These are phyloP conservation scores for Caryopteris hybrid DNA, from an alignment of 305 asterid species.

Conservation along the genomic window DNA sequence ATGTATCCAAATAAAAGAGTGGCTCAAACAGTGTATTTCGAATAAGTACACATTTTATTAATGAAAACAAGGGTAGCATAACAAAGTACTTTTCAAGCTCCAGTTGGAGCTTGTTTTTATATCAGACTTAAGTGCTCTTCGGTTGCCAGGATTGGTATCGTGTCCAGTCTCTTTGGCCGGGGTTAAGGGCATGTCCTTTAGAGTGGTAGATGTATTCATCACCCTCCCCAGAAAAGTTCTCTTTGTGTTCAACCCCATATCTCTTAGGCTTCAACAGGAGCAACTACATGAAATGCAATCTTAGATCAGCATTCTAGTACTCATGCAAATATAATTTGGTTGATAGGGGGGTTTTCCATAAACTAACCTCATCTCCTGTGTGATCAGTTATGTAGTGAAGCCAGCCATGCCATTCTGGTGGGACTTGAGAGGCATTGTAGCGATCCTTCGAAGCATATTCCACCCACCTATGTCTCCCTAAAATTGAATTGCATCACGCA, in stretches of 20 bases:
- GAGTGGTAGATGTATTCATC: slow-evolving; percentile 95
- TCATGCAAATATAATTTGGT: neutral
- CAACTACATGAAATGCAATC: slow-evolving; percentile 44
- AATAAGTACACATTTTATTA: slow-evolving; percentile 35
- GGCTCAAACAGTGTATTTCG: neutral
- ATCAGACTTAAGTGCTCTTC: slow-evolving; percentile 39
- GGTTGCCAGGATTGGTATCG: slow-evolving; percentile 89
- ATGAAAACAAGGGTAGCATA: slow-evolving; percentile 11
- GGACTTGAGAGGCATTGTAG: slow-evolving; percentile 97
- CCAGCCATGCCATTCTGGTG: slow-evolving; percentile 99
- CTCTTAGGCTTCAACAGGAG: slow-evolving; percentile 87
- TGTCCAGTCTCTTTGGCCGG: slow-evolving; percentile 96
- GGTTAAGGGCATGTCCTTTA: slow-evolving; percentile 86
- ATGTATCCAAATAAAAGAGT: neutral
- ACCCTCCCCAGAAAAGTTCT: slow-evolving; percentile 94
- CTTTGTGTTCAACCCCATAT: slow-evolving; percentile 86
- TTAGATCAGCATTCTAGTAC: slow-evolving; percentile 22
- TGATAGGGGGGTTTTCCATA: neutral
- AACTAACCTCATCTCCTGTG: slow-evolving; percentile 90
- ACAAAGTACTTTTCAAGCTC: slow-evolving; percentile 19
- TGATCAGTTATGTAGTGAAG: slow-evolving; percentile 89
- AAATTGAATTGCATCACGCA: slow-evolving; percentile 4
- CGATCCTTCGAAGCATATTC: slow-evolving; percentile 94
- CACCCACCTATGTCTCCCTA: slow-evolving; percentile 99
- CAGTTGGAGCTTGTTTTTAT: slow-evolving; percentile 6